Evolutionary conservation across 1,284 basidiomycete genomes (phyloP).

Genomic region (Ceratobasidium papillatum): DNA sequence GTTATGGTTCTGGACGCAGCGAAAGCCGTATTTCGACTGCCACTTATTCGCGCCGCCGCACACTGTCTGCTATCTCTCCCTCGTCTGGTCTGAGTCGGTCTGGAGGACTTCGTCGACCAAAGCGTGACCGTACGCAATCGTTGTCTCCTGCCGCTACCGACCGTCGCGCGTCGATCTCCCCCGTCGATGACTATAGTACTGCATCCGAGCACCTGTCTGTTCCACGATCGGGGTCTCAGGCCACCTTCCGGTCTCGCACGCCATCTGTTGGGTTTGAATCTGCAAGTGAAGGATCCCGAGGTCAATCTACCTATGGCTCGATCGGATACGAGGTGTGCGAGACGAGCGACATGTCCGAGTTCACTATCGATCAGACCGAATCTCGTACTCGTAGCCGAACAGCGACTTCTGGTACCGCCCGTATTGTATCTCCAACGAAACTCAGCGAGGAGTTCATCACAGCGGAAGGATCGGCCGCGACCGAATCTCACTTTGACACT

Average conservation of each 20-base stretch:
- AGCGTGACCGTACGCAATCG: slow-evolving; percentile 20
- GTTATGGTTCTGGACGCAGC: slow-evolving; percentile 27
- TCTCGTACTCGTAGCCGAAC: slow-evolving; percentile 24
- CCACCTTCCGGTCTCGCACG: slow-evolving; percentile 54
- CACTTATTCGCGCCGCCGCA: slow-evolving; percentile 31
- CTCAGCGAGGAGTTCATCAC: slow-evolving; percentile 39
- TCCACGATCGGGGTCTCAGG: slow-evolving; percentile 55
- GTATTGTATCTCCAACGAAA: slow-evolving; percentile 21
- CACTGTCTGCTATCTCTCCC: slow-evolving; percentile 21
- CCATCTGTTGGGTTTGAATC: slow-evolving; percentile 51
- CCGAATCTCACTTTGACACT: slow-evolving; percentile 6
- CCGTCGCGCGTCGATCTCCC: slow-evolving; percentile 6
- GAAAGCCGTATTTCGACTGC: slow-evolving; percentile 26
- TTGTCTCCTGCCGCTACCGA: slow-evolving; percentile 26
- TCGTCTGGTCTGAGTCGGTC: slow-evolving; percentile 24
- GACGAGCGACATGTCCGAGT: slow-evolving; percentile 37
- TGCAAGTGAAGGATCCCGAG: slow-evolving; percentile 15
- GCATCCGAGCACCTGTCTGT: slow-evolving; percentile 9
- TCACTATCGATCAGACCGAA: slow-evolving; percentile 36
- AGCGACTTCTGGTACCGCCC: slow-evolving; percentile 21
- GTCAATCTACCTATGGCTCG: slow-evolving; percentile 37
- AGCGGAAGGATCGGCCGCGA: slow-evolving; percentile 25
- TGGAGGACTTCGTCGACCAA: slow-evolving; percentile 21
- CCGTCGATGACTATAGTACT: slow-evolving; percentile 12
- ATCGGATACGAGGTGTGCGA: slow-evolving; percentile 44